These are phyloP conservation scores for Penicillium taxi DNA, from an alignment of 495 filamentous ascomycete species.

Conservation along the genomic window DNA sequence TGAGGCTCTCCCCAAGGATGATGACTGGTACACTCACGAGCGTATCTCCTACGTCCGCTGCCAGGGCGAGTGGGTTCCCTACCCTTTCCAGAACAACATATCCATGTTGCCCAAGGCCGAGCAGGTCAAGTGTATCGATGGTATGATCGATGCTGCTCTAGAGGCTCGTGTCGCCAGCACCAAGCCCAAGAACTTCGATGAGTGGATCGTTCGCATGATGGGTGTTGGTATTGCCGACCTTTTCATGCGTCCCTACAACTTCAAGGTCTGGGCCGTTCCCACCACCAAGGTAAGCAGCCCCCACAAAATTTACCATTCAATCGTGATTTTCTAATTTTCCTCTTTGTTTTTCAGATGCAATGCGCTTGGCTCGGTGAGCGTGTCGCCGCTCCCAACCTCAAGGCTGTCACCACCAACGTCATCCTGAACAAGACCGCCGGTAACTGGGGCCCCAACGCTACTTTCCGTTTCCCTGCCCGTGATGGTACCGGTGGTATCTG, in stretches of 20 bases:
- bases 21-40: conserved; percentile 97
- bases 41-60: conserved; percentile 98
- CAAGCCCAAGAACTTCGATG: conserved; percentile 94
- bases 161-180: conserved; percentile 76
- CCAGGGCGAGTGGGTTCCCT: conserved; percentile 93
- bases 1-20: conserved; percentile 85
- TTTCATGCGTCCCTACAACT: conserved; percentile 99
- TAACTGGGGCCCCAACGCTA: conserved; percentile 97
- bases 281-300: conserved; percentile 82
- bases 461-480: conserved; percentile 94
- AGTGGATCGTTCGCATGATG: conserved; percentile 95
- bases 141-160: conserved; percentile 91
- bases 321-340: not conserved
- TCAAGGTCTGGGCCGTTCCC: conserved; percentile 98
- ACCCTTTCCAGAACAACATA: conserved; percentile 99
- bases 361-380: conserved; percentile 98
- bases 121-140: conserved; percentile 89
- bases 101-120: conserved; percentile 97
- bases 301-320: too few species aligned
- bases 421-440: conserved; percentile 94
- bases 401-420: conserved; percentile 89
- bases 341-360: conserved; percentile 75
- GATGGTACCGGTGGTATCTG: conserved; percentile 98
- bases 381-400: conserved; percentile 94
- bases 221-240: conserved; percentile 84